phyloP scores from a whole-genome alignment of 2,329 filamentous ascomycete genomes.

The Chalaropsis thielavioides region DNA sequence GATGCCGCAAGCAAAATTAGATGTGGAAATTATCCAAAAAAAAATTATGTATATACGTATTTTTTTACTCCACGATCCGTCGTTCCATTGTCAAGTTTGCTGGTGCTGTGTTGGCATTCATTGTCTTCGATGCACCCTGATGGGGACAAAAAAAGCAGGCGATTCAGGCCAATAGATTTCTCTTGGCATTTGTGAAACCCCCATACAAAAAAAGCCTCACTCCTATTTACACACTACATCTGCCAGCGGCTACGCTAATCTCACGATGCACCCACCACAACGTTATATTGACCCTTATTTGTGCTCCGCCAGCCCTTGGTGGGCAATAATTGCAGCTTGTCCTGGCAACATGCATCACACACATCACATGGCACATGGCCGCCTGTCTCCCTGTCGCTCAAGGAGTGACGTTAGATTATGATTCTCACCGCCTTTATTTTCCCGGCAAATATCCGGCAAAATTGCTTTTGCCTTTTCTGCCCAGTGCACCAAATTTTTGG shows the following conservation, averaged over 20 bases:
- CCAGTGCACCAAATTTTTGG: background rate
- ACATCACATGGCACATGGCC: too few relatives aligned
- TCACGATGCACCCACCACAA: background rate
- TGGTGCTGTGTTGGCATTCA: too few relatives aligned
- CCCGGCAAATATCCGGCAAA: background rate
- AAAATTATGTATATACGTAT: too few relatives aligned
- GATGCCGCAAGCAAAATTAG: too few relatives aligned
- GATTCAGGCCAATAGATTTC: background rate
- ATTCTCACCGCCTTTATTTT: background rate
- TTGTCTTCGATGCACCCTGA: background rate
- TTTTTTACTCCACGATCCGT: too few relatives aligned
- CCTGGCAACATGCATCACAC: too few relatives aligned
- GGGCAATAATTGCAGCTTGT: background rate
- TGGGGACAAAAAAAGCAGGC: background rate
- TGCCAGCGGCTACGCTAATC: background rate
- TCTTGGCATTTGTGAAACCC: background rate
- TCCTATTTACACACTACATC: background rate
- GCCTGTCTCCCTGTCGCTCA: background rate
- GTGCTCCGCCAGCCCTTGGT: background rate
- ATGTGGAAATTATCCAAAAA: too few relatives aligned
- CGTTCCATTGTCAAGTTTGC: background rate
- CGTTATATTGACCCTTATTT: too few relatives aligned
- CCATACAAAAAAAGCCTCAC: background rate
- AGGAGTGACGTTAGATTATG: background rate
- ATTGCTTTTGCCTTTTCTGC: background rate